phyloP scores from a whole-genome alignment of 169 alveolate species.

The Cystoisospora suis region DNA sequence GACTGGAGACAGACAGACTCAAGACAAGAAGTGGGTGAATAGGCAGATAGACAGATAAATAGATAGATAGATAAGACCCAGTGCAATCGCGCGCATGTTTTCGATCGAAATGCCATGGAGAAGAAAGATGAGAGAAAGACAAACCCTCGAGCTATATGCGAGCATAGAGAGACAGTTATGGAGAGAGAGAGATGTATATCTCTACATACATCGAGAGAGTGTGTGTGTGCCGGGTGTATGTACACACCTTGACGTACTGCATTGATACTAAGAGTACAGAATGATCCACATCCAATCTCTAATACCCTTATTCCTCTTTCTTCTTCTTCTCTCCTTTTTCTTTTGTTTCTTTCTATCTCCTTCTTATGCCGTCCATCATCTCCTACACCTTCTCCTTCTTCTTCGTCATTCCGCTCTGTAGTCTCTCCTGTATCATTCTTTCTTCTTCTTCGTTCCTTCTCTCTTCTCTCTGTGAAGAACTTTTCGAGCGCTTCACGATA shows the following conservation, averaged over 20 bases:
- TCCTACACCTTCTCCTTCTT: too few relatives aligned
- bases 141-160: background rate
- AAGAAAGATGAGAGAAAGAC: background rate
- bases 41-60: too few relatives aligned
- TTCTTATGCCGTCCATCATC: background rate
- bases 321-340: background rate
- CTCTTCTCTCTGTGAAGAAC: too few relatives aligned
- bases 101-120: too few relatives aligned
- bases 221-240: background rate
- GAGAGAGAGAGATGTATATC: background rate
- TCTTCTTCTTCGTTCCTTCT: too few relatives aligned
- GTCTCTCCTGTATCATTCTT: too few relatives aligned
- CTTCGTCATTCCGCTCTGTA: too few relatives aligned
- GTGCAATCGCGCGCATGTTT: too few relatives aligned
- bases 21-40: too few relatives aligned
- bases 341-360: background rate
- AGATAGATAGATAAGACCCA: too few relatives aligned
- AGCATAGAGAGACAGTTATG: background rate
- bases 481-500: too few relatives aligned
- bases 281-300: slow-evolving; percentile 56
- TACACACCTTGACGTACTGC: slow-evolving; percentile 62
- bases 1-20: too few relatives aligned
- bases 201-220: background rate
- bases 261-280: slow-evolving; percentile 43
- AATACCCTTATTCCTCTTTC: background rate